Conservation (phyloP, 495 filamentous ascomycete genomes). For the Penicillium cosmopolitanum region DNA sequence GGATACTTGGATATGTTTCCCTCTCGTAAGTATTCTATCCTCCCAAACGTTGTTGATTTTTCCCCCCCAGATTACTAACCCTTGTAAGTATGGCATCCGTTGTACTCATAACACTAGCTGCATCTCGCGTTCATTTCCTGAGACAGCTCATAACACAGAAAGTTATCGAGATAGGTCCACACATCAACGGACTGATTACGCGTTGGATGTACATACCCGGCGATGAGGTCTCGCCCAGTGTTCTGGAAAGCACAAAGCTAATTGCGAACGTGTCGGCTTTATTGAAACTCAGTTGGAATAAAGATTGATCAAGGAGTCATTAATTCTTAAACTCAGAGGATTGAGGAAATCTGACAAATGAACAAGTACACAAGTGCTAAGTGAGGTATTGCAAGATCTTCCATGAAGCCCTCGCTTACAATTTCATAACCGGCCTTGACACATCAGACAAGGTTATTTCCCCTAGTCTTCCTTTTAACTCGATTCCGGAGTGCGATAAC, state of each 20-base stretch:
- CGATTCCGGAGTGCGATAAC: too few relatives aligned
- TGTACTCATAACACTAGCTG: constrained; percentile 24
- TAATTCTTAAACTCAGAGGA: too few relatives aligned
- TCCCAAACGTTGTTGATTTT: not conserved
- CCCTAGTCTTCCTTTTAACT: too few relatives aligned
- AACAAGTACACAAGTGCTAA: not conserved
- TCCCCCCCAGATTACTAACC: not conserved
- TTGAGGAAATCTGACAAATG: too few relatives aligned
- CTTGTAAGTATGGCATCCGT: constrained; percentile 28
- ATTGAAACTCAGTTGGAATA: constrained; percentile 10
- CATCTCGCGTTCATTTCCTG: constrained; percentile 19
- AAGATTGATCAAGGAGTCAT: not conserved
- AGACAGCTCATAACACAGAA: constrained; percentile 13
- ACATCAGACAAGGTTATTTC: too few relatives aligned
- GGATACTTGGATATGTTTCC: constrained; percentile 53
- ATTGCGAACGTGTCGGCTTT: constrained; percentile 36
- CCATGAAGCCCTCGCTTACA: too few relatives aligned
- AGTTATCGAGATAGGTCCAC: constrained; percentile 23
- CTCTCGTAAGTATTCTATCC: constrained; percentile 37
- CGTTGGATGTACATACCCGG: constrained; percentile 27
- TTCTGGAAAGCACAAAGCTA: constrained; percentile 19
- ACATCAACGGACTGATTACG: constrained; percentile 19
- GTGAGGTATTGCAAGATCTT: too few relatives aligned
- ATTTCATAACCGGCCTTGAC: too few relatives aligned
- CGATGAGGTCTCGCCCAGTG: constrained; percentile 29